Evolutionary conservation across 345 rosid species (phyloP), one percentile per base, ranked within the genome.

Genomic region (Acer negundo): DNA sequence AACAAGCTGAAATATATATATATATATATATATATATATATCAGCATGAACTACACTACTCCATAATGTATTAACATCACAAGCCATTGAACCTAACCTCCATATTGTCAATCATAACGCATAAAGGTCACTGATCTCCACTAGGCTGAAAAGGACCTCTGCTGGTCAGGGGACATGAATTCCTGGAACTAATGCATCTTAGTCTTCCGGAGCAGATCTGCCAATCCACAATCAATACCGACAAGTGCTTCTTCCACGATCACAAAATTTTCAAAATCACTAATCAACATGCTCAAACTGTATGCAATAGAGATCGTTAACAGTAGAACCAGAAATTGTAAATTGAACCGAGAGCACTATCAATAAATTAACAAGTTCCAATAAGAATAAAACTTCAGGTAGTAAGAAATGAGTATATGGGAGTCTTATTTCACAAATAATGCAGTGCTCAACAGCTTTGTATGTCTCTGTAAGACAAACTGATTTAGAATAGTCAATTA

Each of bases 81-180:
- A 24, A 49, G 40, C 62, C 78, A 51, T 51, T 67, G 72, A 38
- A 75, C 64, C 64, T 51, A 10, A 66, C 78, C 78, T 65, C 78
- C 69, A 13, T 17, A 24, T 10, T 17, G 26, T 46, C 69, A 46
- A 62, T 62, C 61, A 74, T 9, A 16, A 20, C 22, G 13, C 19
- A 0, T 69, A 5, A 49, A 13, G 20, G 73, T 22, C 47, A 64
- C 15, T 47, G 20, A 64, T 12, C 51, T 75, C 64, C 71, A 75
- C 71, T 64, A 15, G n/a, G 22, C 23, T 67, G 81, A 82, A 78
- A 78, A 67, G 62, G 81, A 81, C 81, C 44, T 51, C 46, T 10
- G 59, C 68, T 55, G 72, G 46, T 38, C 69, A 75, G 53, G 61
- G 23, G 66, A 53, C 20, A 26, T 75, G 71, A 75, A 75, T 65